phyloP scores from a whole-genome alignment of 2,329 filamentous ascomycete genomes.

The Colletotrichum euphorbiae region DNA sequence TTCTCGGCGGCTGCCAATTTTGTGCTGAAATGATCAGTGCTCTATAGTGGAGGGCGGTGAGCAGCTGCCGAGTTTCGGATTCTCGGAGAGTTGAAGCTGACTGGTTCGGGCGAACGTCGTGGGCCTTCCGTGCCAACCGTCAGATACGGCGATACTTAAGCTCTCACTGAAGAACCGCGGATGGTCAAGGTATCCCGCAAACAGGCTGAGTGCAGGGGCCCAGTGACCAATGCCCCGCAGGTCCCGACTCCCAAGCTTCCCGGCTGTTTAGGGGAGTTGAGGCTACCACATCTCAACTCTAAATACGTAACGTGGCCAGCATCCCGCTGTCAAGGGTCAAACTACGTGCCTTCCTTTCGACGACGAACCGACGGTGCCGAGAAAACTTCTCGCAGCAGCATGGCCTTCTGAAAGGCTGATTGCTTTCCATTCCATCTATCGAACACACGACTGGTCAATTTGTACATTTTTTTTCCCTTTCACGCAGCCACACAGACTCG shows the following conservation, averaged over 20 bases:
- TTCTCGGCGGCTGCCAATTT: conserved; percentile 22
- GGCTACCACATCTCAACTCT: conserved; percentile 36
- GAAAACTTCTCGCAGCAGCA: conserved; percentile 22
- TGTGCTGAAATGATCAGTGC: conserved; percentile 31
- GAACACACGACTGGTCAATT: conserved; percentile 19
- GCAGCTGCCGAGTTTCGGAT: conserved; percentile 38
- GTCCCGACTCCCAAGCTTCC: conserved; percentile 36
- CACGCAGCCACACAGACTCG: too few species aligned
- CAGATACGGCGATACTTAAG: conserved; percentile 25
- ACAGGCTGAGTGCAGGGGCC: conserved; percentile 25
- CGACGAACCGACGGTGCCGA: conserved; percentile 35
- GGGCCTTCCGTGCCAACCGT: background rate
- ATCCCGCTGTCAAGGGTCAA: conserved; percentile 25
- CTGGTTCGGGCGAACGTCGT: conserved; percentile 25
- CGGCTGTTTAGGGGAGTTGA: conserved; percentile 23
- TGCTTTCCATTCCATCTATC: conserved; percentile 1
- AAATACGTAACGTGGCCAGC: conserved; percentile 38
- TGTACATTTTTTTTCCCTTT: background rate
- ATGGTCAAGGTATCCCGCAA: background rate
- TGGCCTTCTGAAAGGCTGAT: conserved; percentile 32
- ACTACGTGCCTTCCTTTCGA: background rate
- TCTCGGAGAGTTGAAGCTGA: conserved; percentile 29
- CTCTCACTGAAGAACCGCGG: background rate
- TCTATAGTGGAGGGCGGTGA: conserved; percentile 29
- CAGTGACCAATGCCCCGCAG: conserved; percentile 34